These are phyloP conservation scores for Rosa rugosa DNA, from an alignment of 306 rosid genomes.

Conservation along the genomic window DNA sequence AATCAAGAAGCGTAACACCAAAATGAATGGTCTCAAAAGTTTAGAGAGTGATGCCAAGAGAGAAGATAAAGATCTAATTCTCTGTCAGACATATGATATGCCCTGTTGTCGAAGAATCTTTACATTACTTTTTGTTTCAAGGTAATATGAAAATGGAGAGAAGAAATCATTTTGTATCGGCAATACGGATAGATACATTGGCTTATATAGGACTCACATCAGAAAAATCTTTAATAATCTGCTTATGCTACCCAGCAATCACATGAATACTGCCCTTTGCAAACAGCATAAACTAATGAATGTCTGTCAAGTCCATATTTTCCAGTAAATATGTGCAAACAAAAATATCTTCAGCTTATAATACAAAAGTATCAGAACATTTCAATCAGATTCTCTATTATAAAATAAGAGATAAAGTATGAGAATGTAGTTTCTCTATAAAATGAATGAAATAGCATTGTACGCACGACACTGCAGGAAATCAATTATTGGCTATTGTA, in stretches of 20 bases:
- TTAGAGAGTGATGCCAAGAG: background rate
- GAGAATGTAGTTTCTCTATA: background rate
- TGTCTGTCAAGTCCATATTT: background rate
- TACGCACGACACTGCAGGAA: background rate
- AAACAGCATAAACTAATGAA: background rate
- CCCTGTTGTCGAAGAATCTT: background rate
- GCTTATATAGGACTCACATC: background rate
- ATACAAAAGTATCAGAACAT: background rate
- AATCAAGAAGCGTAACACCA: background rate
- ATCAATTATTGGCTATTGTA: conserved; percentile 27
- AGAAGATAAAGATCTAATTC: background rate
- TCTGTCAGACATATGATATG: background rate
- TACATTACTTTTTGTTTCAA: background rate
- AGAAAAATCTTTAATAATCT: background rate
- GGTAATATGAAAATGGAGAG: background rate
- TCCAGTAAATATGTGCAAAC: background rate
- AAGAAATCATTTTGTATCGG: background rate
- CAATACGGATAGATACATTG: background rate
- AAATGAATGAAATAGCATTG: background rate
- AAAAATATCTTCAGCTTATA: background rate
- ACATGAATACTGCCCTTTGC: background rate
- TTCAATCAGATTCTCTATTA: background rate
- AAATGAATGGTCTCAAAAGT: background rate
- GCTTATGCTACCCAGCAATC: background rate
- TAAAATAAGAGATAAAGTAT: background rate